Conservation (phyloP, 2,329 filamentous ascomycete genomes). For the Lomentospora prolificans region DNA sequence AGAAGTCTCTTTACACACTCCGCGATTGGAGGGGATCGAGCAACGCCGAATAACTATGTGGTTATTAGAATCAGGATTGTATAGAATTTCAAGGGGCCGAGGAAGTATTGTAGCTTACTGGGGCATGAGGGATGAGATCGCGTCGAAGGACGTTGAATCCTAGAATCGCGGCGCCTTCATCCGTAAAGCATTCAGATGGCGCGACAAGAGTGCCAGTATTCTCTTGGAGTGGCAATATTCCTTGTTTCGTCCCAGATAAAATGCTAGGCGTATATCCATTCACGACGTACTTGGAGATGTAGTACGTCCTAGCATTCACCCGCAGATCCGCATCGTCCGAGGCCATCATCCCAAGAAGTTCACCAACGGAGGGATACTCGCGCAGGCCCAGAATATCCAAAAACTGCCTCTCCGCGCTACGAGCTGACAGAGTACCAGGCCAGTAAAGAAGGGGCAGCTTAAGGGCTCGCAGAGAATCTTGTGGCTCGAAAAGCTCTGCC, state of each 20-base stretch:
- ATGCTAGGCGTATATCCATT: constrained; percentile 65
- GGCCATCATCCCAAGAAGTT: constrained; percentile 71
- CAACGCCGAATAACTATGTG: constrained; percentile 69
- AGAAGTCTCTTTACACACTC: constrained; percentile 68
- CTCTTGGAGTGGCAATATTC: constrained; percentile 66
- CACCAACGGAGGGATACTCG: constrained; percentile 57
- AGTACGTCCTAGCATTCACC: constrained; percentile 67
- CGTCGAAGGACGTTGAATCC: constrained; percentile 69
- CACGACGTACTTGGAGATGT: constrained; percentile 66
- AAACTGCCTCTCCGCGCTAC: constrained; percentile 65
- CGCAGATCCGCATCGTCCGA: constrained; percentile 49
- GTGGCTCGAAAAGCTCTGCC: constrained; percentile 73
- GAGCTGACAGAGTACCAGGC: constrained; percentile 59
- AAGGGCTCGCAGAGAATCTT: constrained; percentile 57
- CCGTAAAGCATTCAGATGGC: constrained; percentile 73
- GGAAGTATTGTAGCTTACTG: constrained; percentile 24
- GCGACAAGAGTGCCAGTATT: constrained; percentile 54
- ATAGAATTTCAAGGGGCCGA: too few relatives aligned
- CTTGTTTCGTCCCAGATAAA: constrained; percentile 40
- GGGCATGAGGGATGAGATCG: constrained; percentile 71
- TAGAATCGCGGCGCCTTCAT: constrained; percentile 64
- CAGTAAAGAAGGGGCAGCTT: constrained; percentile 71
- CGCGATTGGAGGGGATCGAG: constrained; percentile 66
- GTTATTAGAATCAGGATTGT: too few relatives aligned
- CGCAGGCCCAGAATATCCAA: constrained; percentile 64